Base-by-base conservation (phyloP, 768 basidiomycete genomes). In the Lepiota brunneoincarnata region DNA sequence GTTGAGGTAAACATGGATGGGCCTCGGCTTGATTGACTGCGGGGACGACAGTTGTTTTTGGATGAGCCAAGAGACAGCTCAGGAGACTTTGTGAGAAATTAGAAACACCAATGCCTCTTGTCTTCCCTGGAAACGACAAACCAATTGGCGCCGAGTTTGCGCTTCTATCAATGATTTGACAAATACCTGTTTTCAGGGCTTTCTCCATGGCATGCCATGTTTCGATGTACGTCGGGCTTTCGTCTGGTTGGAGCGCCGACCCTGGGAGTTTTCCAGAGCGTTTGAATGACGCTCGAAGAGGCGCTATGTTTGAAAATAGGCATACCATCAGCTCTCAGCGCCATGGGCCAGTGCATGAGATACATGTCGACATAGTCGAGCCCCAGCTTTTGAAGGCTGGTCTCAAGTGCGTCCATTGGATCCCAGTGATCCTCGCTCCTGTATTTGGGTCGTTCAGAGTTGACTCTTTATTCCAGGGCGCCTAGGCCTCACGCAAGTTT, bases 301-400 rank as follows among this genome's bases (percentile, higher is more conserved):
- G 20, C 18, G 11, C 12, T 14, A 9, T 4, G 4, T 24, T 2
- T 21, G 36, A 35, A 14, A 6, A 15, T n/a, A 10, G 31, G 11
- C 21, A 14, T 23, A 46, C 49, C 45, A 26, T 47, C 44, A 2
- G 51, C 51, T 31, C 48, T 41, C 21, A 51, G 51, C n/a, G 46
- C 43, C 49, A 50, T 47, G 34, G 48, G 55, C 49, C 53, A 54
- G 54, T 76, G 75, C 58, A 76, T 69, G 17, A 76, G 64, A 59
- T 75, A 80, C n/a, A 81, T 58, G 64, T 81, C 79, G 36, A 81
- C 69, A 63, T 80, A 80, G 35, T 72, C 72, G 15, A 67, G 61
- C 21, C 64, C 64, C 15, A 75, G 64, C 47, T 68, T 67, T 42
- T 62, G 53, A 40, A 78, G 59, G 49, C 69, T 71, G 24, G 53